phyloP scores from a whole-genome alignment of 2,329 filamentous ascomycete species.

The Cladosporium cucumerinum region DNA sequence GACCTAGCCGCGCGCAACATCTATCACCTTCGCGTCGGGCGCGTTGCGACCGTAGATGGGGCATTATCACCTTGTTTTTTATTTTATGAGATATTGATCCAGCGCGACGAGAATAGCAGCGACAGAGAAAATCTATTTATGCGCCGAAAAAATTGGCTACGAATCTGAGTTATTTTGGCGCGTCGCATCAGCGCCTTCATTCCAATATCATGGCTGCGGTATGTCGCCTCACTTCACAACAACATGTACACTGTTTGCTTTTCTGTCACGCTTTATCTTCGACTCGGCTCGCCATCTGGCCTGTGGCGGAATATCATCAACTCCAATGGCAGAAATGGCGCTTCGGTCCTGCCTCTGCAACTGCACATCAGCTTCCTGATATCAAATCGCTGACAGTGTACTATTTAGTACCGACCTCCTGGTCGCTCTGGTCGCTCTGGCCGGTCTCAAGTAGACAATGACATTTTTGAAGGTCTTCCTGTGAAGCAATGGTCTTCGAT shows the following conservation, averaged over 20 bases:
- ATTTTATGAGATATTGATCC: not conserved
- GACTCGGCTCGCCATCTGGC: not conserved
- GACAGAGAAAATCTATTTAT: not conserved
- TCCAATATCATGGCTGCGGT: slow-evolving; percentile 13
- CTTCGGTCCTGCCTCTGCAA: not conserved
- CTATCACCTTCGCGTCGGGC: not conserved
- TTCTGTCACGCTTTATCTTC: not conserved
- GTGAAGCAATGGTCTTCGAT: slow-evolving; percentile 81
- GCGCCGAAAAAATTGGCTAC: not conserved
- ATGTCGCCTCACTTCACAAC: slow-evolving; percentile 4
- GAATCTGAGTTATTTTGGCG: not conserved
- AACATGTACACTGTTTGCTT: not conserved
- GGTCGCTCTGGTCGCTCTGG: slow-evolving; percentile 57
- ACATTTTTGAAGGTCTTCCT: slow-evolving; percentile 71
- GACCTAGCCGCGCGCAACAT: not conserved
- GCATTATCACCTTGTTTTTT: not conserved
- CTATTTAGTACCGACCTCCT: slow-evolving; percentile 52
- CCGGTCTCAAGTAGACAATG: slow-evolving; percentile 60
- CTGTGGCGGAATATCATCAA: not conserved
- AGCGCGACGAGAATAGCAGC: not conserved
- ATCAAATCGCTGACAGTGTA: not conserved
- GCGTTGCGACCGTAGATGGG: not conserved
- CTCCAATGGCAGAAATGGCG: not conserved
- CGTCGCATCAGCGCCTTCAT: slow-evolving; percentile 3
- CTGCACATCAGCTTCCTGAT: not conserved